Conservation (phyloP, 345 rosid species). For the Linum trigynum region DNA sequence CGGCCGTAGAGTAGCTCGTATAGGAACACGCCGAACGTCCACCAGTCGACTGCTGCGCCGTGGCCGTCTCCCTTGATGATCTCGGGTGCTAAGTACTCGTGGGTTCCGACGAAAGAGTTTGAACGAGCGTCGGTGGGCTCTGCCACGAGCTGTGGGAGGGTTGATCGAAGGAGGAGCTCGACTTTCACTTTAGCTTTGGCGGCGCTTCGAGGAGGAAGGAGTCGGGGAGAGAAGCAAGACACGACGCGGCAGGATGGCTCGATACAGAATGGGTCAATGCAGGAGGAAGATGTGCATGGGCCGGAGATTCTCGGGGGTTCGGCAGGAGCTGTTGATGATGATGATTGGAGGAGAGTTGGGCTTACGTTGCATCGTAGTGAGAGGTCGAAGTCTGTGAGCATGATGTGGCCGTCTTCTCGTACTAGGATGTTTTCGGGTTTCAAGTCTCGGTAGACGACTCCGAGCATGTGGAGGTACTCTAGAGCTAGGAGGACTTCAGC, state of each 20-base stretch:
- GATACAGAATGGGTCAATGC: constrained; percentile 70
- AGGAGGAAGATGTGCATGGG: constrained; percentile 50
- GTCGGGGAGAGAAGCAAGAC: constrained; percentile 71
- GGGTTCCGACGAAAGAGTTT: constrained; percentile 94
- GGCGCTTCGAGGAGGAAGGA: constrained; percentile 18
- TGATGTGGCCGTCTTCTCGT: constrained; percentile 94
- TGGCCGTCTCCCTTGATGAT: constrained; percentile 95
- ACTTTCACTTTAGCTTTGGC: constrained; percentile 49
- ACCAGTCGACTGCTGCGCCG: constrained; percentile 98
- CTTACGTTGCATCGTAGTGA: constrained; percentile 77
- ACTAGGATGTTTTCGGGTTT: constrained; percentile 96
- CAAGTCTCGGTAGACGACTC: constrained; percentile 79
- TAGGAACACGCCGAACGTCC: constrained; percentile 86
- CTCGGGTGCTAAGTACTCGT: constrained; percentile 93
- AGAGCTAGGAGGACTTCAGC: constrained; percentile 93
- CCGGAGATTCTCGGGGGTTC: constrained; percentile 60
- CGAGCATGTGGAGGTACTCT: constrained; percentile 97
- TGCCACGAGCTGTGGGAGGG: constrained; percentile 80
- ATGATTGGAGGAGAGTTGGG: constrained; percentile 70
- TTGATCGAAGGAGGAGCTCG: constrained; percentile 41
- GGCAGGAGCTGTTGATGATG: constrained; percentile 35
- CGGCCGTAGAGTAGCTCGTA: constrained; percentile 77
- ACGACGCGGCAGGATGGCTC: constrained; percentile 63
- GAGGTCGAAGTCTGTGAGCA: constrained; percentile 92
- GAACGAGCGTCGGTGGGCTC: constrained; percentile 95